phyloP scores from a whole-genome alignment of 192 early-diverging fungal species.

The Bifiguratus adelaidae region DNA sequence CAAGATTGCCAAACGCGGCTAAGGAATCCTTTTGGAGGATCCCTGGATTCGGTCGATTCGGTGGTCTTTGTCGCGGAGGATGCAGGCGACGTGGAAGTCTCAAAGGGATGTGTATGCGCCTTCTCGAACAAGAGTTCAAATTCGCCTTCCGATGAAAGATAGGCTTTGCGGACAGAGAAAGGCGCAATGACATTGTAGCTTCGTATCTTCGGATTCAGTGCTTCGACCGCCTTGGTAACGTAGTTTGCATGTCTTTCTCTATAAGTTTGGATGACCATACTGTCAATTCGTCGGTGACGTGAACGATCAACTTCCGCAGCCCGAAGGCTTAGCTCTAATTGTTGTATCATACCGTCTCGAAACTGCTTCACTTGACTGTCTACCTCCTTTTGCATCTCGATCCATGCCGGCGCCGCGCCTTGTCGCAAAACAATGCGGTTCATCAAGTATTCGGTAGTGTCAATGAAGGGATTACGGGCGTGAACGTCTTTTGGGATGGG shows the following conservation, averaged over 20 bases:
- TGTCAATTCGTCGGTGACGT: background rate
- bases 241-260: background rate
- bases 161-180: conserved; percentile 3
- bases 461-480: conserved; percentile 11
- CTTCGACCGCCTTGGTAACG: conserved; percentile 4
- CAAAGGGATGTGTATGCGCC: too few species aligned
- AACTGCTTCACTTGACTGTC: conserved; percentile 5
- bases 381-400: conserved; percentile 11
- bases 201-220: conserved; percentile 7
- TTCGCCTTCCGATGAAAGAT: conserved; percentile 5
- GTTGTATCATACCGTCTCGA: too few species aligned
- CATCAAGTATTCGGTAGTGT: conserved; percentile 19
- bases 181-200: conserved; percentile 19
- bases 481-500: conserved; percentile 6
- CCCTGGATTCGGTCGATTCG: too few species aligned
- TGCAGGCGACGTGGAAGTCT: too few species aligned
- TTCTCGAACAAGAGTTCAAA: too few species aligned
- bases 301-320: conserved; percentile 1
- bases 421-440: conserved; percentile 15
- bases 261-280: background rate
- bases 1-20: too few species aligned
- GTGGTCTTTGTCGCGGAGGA: too few species aligned
- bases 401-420: conserved; percentile 16
- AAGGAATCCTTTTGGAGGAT: too few species aligned
- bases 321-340: background rate